These are phyloP conservation scores for Mycena metata DNA, from an alignment of 768 basidiomycete genomes.

Conservation along the genomic window DNA sequence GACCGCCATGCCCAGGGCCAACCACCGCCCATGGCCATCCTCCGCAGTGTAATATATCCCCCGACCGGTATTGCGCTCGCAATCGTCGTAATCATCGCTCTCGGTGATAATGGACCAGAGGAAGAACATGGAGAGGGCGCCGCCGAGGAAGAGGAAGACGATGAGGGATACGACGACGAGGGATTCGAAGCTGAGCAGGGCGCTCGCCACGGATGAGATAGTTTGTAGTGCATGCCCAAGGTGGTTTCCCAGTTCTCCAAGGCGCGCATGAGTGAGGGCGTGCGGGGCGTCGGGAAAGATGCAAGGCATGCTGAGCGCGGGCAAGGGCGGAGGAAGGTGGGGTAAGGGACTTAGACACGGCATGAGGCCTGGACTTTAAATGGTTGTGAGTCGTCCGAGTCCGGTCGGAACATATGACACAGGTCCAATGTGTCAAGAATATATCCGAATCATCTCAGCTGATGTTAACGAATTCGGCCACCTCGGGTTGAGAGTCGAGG, in stretches of 20 bases:
- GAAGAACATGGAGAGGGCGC: constrained; percentile 5
- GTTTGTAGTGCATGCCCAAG: background rate
- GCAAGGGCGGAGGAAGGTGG: background rate
- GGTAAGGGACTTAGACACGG: background rate
- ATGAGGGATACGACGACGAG: constrained; percentile 13
- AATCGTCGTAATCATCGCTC: constrained; percentile 21
- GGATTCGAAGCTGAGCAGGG: constrained; percentile 26
- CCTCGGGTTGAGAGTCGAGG: no score
- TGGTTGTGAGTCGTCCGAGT: constrained; percentile 3
- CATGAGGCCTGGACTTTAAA: constrained; percentile 16
- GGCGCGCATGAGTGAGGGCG: background rate
- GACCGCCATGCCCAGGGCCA: background rate
- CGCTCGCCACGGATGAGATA: background rate
- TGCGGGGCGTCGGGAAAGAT: background rate
- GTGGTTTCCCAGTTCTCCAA: background rate
- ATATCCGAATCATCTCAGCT: no score
- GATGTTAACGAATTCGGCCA: no score
- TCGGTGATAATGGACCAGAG: constrained; percentile 18
- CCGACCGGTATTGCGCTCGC: constrained; percentile 10
- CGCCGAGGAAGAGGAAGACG: constrained; percentile 19
- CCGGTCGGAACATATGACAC: no score
- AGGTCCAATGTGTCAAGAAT: no score
- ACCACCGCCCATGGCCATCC: constrained; percentile 19
- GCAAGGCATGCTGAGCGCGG: constrained; percentile 7
- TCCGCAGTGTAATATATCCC: constrained; percentile 14